Percentiles rank a stretch among this genome's conserved stretches.
Evolutionary conservation across 345 rosid species (phyloP).

Genomic region (Hypericum perforatum): DNA sequence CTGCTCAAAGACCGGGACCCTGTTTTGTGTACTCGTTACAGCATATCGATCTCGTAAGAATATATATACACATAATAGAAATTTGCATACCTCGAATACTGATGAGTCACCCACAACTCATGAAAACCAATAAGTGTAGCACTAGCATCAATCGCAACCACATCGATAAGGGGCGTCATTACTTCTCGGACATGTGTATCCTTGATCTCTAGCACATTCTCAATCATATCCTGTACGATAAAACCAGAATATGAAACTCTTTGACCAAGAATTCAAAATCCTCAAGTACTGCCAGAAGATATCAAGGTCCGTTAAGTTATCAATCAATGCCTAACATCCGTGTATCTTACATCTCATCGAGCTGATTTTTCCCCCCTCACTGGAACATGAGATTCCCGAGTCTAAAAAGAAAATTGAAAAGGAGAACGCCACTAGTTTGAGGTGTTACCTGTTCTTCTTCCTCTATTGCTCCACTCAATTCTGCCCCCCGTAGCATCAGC

Average conservation of each 20-base stretch:
- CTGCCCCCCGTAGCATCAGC: slow-evolving; percentile 94
- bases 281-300: too few species aligned
- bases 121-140: slow-evolving; percentile 80
- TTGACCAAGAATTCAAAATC: too few species aligned
- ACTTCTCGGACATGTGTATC: slow-evolving; percentile 98
- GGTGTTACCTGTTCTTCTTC: slow-evolving; percentile 88
- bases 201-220: slow-evolving; percentile 95
- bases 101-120: slow-evolving; percentile 90
- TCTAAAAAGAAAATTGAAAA: too few species aligned
- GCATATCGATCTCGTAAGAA: too few species aligned
- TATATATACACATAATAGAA: neutral
- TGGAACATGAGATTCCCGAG: too few species aligned
- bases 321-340: too few species aligned
- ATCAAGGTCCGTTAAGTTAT: too few species aligned
- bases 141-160: slow-evolving; percentile 87
- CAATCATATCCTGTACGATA: slow-evolving; percentile 86
- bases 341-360: too few species aligned
- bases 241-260: neutral
- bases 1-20: slow-evolving; percentile 99
- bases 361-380: too few species aligned
- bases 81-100: slow-evolving; percentile 64
- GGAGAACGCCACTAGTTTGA: neutral
- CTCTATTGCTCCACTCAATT: slow-evolving; percentile 97
- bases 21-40: slow-evolving; percentile 9
- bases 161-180: slow-evolving; percentile 99